Percentiles rank a stretch among this genome's conserved stretches.
These are phyloP conservation scores for Hyphodiscus sp. DNA, from an alignment of 2,329 filamentous ascomycete genomes.

Conservation along the genomic window DNA sequence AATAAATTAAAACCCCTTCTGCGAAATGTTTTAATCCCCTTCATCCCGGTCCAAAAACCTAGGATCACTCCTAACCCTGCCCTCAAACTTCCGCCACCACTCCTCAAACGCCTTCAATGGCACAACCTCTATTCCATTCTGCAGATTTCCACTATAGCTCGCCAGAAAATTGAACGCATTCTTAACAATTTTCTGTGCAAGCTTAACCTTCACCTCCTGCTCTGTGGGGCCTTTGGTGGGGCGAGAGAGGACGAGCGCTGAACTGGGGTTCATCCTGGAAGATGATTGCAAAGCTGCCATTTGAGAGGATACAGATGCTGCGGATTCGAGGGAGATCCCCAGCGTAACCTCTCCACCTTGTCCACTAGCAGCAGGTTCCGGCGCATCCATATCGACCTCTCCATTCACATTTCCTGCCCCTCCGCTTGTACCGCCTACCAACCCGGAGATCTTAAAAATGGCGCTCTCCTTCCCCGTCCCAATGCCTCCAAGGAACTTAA, in stretches of 20 bases:
- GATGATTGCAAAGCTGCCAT: slow-evolving; percentile 52
- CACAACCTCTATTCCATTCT: slow-evolving; percentile 72
- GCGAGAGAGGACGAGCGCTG: slow-evolving; percentile 8
- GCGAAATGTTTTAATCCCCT: neutral
- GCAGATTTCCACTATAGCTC: slow-evolving; percentile 66
- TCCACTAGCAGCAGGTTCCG: slow-evolving; percentile 16
- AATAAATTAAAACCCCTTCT: neutral
- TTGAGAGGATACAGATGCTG: slow-evolving; percentile 62
- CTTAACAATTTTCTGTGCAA: slow-evolving; percentile 90
- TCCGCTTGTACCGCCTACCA: slow-evolving; percentile 21
- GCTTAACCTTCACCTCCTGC: slow-evolving; percentile 55
- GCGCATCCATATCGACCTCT: slow-evolving; percentile 26
- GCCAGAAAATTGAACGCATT: slow-evolving; percentile 97
- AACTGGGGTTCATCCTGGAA: slow-evolving; percentile 30
- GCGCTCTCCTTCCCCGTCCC: slow-evolving; percentile 87
- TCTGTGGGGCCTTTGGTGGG: neutral
- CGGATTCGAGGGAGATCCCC: slow-evolving; percentile 77
- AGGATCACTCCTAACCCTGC: slow-evolving; percentile 76
- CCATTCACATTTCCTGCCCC: slow-evolving; percentile 38
- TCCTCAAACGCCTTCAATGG: slow-evolving; percentile 93
- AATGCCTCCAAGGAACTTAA: slow-evolving; percentile 82
- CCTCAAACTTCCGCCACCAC: slow-evolving; percentile 98
- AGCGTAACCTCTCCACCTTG: slow-evolving; percentile 51
- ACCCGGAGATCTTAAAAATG: slow-evolving; percentile 65
- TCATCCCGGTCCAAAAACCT: slow-evolving; percentile 70